Evolutionary conservation across 371 early-diverging fungal species (phyloP).

Genomic region (Sporodiniella umbellata): DNA sequence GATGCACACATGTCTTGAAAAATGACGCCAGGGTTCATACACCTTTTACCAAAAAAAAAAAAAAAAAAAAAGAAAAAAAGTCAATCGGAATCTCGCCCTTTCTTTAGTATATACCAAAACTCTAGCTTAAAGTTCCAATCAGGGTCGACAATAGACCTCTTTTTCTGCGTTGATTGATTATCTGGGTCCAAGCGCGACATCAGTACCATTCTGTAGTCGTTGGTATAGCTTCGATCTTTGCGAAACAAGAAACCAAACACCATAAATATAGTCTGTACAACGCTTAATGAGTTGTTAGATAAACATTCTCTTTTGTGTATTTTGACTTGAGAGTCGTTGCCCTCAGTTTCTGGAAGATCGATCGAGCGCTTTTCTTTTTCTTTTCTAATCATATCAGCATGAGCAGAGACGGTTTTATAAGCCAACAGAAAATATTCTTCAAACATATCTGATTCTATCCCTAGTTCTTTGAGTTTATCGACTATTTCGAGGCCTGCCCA

Average conservation of each 20-base stretch:
- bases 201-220: constrained; percentile 47
- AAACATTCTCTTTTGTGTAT: constrained; percentile 6
- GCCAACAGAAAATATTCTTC: constrained; percentile 18
- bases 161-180: neutral
- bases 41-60: constrained; percentile 6
- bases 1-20: constrained; percentile 49
- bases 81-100: too few species aligned
- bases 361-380: constrained; percentile 11
- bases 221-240: constrained; percentile 17
- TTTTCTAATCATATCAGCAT: constrained; percentile 28
- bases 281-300: constrained; percentile 5
- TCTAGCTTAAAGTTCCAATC: constrained; percentile 21
- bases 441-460: constrained; percentile 23
- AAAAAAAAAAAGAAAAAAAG: too few species aligned
- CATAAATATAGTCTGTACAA: constrained; percentile 25
- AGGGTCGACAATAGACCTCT: neutral
- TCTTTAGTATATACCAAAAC: constrained; percentile 15
- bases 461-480: constrained; percentile 16
- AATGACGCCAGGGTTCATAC: constrained; percentile 63
- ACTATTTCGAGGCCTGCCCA: constrained; percentile 38
- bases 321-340: neutral
- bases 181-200: constrained; percentile 18
- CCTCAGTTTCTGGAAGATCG: neutral
- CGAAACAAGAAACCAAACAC: constrained; percentile 36
- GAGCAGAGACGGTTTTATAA: constrained; percentile 12